phyloP scores from a whole-genome alignment of 1,284 basidiomycete genomes.

The Athelia sp. region DNA sequence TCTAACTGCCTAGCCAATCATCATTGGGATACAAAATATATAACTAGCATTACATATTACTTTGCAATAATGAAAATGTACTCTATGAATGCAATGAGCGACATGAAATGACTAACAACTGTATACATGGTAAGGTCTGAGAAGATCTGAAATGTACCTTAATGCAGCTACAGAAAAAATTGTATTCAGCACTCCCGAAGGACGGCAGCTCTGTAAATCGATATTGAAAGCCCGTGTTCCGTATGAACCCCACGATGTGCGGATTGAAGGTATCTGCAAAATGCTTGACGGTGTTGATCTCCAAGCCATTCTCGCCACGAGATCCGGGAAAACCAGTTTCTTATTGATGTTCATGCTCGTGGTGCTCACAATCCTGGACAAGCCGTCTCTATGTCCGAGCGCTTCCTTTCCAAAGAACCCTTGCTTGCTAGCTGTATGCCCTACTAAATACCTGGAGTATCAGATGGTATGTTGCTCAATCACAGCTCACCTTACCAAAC shows the following conservation, averaged over 20 bases:
- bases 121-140: too few species aligned
- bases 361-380: conserved; percentile 4
- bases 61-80: too few species aligned
- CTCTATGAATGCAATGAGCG: too few species aligned
- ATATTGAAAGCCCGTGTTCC: background rate
- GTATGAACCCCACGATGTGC: background rate
- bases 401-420: conserved; percentile 7
- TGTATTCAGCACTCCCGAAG: background rate
- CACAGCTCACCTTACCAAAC: too few species aligned
- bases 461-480: conserved; percentile 4
- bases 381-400: conserved; percentile 6
- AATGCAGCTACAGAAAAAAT: too few species aligned
- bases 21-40: too few species aligned
- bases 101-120: too few species aligned
- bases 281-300: background rate
- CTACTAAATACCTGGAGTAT: conserved; percentile 6
- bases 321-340: conserved; percentile 10
- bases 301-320: background rate
- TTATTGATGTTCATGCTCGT: conserved; percentile 9
- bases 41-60: too few species aligned
- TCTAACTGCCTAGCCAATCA: too few species aligned
- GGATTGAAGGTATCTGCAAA: background rate
- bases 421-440: conserved; percentile 8
- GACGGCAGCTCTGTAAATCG: background rate
- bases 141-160: too few species aligned